Evolutionary conservation across 176 grass and related monocot genomes (phyloP), one percentile per base, ranked within the genome.

Genomic region (Triticum turgidum): DNA sequence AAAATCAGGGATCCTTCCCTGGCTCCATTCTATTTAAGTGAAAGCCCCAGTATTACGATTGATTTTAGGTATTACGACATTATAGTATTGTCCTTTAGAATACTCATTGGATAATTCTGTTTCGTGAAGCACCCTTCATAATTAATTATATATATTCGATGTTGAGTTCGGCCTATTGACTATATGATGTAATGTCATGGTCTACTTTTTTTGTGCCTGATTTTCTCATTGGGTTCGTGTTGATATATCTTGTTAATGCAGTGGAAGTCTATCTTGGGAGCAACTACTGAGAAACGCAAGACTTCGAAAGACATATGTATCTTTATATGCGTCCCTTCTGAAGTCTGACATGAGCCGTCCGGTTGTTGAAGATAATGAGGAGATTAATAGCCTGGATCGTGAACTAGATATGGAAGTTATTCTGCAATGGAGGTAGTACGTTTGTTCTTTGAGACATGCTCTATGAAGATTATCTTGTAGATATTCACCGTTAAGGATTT

Each of bases 371-470:
- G 93, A 94, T 56, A 76, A 94, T 21, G 82, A 96, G 65, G 91
- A 96, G 87, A 89, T 98, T 65, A 91, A 88, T 78, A 94, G 85
- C 56, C 56, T 98, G 76, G 96, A 98, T 79, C 92, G 88, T 65
- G 82, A 92, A 80, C 92, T 98, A 87, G 93, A 98, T 92, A 96
- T 92, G 82, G 93, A 98, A 82, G 90, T 98, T 80, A 96, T 96
- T 91, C 90, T 96, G 63, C 96, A 98, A 76, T 98, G 96, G 96
- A 98, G 96, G 96, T 98, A 89, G 78, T 64, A 4, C 37, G 51
- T 21, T 82, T 35, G 44, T 69, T 51, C 24, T 33, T 72, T 69
- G 25, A 65, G 47, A 44, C 12, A 81, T 87, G 42, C 54, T 64
- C 39, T 13, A 15, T 71, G 52, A 61, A 67, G 77, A 74, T 81